Conservation (phyloP, 2,329 filamentous ascomycete species). For the Neofusicoccum cordaticola region DNA sequence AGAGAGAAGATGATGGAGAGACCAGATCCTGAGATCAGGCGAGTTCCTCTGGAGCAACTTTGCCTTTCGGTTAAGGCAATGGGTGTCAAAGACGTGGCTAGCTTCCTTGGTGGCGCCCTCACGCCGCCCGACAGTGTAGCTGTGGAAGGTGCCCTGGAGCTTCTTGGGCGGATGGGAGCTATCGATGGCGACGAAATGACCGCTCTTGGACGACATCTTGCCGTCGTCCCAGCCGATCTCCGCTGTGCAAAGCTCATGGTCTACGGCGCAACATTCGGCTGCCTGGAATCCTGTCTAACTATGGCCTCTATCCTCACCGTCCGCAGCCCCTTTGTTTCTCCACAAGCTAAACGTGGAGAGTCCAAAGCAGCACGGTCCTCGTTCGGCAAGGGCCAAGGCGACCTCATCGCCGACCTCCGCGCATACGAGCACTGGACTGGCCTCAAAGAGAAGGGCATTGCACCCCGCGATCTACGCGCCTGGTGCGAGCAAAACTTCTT, state of each 20-base stretch:
- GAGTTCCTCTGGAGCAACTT: slow-evolving; percentile 89
- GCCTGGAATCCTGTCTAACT: slow-evolving; percentile 81
- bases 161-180: slow-evolving; percentile 82
- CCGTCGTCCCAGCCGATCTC: slow-evolving; percentile 90
- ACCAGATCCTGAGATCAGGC: slow-evolving; percentile 88
- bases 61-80: slow-evolving; percentile 94
- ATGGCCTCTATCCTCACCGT: slow-evolving; percentile 92
- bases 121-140: slow-evolving; percentile 84
- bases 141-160: slow-evolving; percentile 77
- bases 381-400: slow-evolving; percentile 73
- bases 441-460: slow-evolving; percentile 56
- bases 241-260: slow-evolving; percentile 93
- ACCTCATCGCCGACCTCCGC: slow-evolving; percentile 80
- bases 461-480: slow-evolving; percentile 60
- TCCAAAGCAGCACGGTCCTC: slow-evolving; percentile 71
- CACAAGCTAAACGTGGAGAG: slow-evolving; percentile 77
- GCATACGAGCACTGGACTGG: slow-evolving; percentile 81
- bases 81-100: slow-evolving; percentile 78
- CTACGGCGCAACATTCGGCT: slow-evolving; percentile 90
- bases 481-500: slow-evolving; percentile 89
- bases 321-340: slow-evolving; percentile 80
- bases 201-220: slow-evolving; percentile 86
- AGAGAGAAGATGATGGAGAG: slow-evolving; percentile 76
- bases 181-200: slow-evolving; percentile 84
- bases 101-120: slow-evolving; percentile 79